phyloP scores from a whole-genome alignment of 1,139 yeast genomes.

The Taiozyma onychis region DNA sequence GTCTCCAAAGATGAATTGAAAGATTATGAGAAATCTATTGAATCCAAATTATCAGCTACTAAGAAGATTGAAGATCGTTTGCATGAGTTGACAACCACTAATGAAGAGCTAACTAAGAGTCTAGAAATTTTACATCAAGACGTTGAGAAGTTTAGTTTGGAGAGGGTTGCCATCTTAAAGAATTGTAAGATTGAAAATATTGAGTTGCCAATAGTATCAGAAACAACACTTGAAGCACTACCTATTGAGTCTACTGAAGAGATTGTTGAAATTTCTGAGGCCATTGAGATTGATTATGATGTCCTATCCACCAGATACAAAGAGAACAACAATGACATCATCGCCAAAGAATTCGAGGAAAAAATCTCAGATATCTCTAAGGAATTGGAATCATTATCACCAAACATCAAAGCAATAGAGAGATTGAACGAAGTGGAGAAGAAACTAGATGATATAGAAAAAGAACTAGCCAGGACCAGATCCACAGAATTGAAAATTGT shows the following conservation, averaged over 20 bases:
- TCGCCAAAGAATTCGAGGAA: constrained; percentile 35
- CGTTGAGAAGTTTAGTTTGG: constrained; percentile 49
- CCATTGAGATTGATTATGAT: constrained; percentile 52
- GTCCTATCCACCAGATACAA: constrained; percentile 41
- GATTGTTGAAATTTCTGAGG: constrained; percentile 37
- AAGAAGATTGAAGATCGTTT: constrained; percentile 23
- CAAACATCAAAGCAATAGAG: constrained; percentile 77
- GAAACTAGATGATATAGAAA: constrained; percentile 55
- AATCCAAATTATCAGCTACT: constrained; percentile 18
- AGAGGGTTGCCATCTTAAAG: constrained; percentile 56
- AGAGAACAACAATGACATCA: constrained; percentile 28
- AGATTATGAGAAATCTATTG: constrained; percentile 24
- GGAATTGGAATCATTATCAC: constrained; percentile 59
- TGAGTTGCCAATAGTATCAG: constrained; percentile 50
- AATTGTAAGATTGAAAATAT: constrained; percentile 74
- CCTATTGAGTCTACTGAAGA: constrained; percentile 39
- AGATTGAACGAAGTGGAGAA: constrained; percentile 66
- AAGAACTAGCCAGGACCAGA: constrained; percentile 60
- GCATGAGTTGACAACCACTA: constrained; percentile 10
- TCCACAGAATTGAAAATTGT: constrained; percentile 52
- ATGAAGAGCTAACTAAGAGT: constrained; percentile 23
- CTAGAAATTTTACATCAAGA: constrained; percentile 28
- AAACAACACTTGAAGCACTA: constrained; percentile 50
- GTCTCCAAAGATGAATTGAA: constrained; percentile 36
- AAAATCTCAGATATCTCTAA: constrained; percentile 48